Evolutionary conservation across 164 flowering plant genomes (phyloP).

Genomic region (Protea cynaroides): DNA sequence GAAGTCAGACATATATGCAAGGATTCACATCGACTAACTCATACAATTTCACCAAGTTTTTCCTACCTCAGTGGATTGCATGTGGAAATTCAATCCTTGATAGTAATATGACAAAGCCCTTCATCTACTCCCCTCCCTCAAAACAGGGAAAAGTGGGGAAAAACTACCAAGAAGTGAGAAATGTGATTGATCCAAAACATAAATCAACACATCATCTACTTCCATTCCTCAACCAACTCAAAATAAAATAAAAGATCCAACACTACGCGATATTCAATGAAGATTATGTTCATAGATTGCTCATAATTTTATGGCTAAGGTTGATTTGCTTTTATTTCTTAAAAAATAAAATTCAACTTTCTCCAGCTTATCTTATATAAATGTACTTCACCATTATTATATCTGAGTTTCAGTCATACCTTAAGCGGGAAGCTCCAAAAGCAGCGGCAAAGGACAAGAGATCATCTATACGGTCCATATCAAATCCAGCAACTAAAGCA

Average conservation of each 20-base stretch:
- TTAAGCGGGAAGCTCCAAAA: constrained; percentile 88
- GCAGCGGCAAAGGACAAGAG: constrained; percentile 70
- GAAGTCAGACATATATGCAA: background rate
- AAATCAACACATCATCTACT: no score
- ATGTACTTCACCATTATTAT: background rate
- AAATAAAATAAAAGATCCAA: no score
- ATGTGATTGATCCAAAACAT: no score
- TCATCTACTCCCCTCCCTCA: background rate
- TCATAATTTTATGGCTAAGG: background rate
- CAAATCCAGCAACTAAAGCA: constrained; percentile 80
- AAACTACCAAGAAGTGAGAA: no score
- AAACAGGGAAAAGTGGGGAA: no score
- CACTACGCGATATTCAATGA: background rate
- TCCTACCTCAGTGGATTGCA: background rate
- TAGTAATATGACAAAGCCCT: background rate
- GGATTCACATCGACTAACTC: background rate
- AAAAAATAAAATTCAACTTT: background rate
- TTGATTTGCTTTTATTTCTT: background rate
- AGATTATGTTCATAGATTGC: background rate
- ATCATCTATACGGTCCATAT: constrained; percentile 51
- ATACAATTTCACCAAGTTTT: background rate
- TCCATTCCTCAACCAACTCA: no score
- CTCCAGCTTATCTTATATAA: background rate
- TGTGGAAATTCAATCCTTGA: background rate
- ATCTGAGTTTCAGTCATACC: constrained; percentile 33